A percentile compares a stretch with the other conserved stretches of the same genome.
phyloP scores from a whole-genome alignment of 108 stramenopile species.

The Conticribra guillardii region DNA sequence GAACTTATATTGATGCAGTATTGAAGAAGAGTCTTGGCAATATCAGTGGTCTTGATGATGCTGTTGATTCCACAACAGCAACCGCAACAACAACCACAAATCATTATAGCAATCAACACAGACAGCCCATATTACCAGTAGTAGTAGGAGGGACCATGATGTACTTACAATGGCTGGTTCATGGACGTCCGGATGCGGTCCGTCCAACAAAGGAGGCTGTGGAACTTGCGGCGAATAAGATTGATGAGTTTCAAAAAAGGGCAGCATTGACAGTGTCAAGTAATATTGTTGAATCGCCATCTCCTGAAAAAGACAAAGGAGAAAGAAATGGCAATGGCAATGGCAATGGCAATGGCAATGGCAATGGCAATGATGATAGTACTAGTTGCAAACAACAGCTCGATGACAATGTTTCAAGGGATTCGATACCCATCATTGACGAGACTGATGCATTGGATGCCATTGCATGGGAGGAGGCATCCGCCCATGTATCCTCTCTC shows the following conservation, averaged over 20 bases:
- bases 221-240: slow-evolving; percentile 46
- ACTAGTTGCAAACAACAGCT: too few relatives aligned
- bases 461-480: slow-evolving; percentile 77
- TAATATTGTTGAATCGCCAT: too few relatives aligned
- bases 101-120: not conserved
- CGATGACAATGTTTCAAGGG: too few relatives aligned
- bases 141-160: slow-evolving; percentile 96
- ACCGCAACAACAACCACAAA: not conserved
- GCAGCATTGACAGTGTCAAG: too few relatives aligned
- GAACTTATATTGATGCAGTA: slow-evolving; percentile 25
- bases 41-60: too few relatives aligned
- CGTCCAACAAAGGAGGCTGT: slow-evolving; percentile 68
- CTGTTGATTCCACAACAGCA: too few relatives aligned
- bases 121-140: slow-evolving; percentile 62
- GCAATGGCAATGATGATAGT: too few relatives aligned
- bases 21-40: slow-evolving; percentile 2
- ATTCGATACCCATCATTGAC: too few relatives aligned
- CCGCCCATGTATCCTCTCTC: slow-evolving; percentile 58
- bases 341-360: too few relatives aligned
- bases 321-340: not conserved
- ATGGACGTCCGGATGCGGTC: slow-evolving; percentile 93
- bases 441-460: slow-evolving; percentile 46
- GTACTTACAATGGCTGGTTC: slow-evolving; percentile 96
- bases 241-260: slow-evolving; percentile 48
- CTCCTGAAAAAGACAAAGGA: not conserved